Evolutionary conservation across 441 rosid genomes (phyloP), one percentile per base, ranked within the genome.

Genomic region (Gossypium lobatum): DNA sequence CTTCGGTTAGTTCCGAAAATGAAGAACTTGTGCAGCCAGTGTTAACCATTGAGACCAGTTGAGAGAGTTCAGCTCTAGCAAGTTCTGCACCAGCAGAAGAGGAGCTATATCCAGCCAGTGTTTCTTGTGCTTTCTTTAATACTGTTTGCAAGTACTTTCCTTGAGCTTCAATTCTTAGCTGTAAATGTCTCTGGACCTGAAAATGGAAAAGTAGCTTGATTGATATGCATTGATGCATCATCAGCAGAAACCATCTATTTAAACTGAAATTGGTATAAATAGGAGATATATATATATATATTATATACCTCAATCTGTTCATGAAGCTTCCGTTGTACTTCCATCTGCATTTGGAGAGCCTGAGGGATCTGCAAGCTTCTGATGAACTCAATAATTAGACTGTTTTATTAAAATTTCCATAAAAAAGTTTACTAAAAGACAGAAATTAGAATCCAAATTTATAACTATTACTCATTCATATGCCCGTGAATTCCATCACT

Each of bases 101-200:
- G 62, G 89, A 79, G 76, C 78, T 80, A 76, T 91, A 91, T 21
- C 91, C 95, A 13, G 95, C 77, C 14, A 95, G 88, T 31, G 97
- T 93, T 84, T 93, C 96, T 82, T 93, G 95, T 75, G 99, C 99
- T 82, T 88, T 93, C 70, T 80, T 85, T 75, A 93, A 75, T 53
- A 95, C 97, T 1, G 99, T 85, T 17, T 88, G 93, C 65, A 95
- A 76, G 83, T 95, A 95, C 85, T 93, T 95, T 54, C 97, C 97
- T 82, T 95, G 98, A 75, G 99, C 98, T 81, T 93, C 99, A 64
- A 95, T 95, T 82, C 96, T 89, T 78, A 95, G 90, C 82, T 91
- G 99, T 55, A 95, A 84, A 84, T 87, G 99, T 80, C 88, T 91
- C 83, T 95, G 98, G 60, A 95, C 99, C 99, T 95, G 83, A 80